A percentile compares a stretch with the other conserved stretches of the same genome.
These are phyloP conservation scores for Chenopodium album DNA, from an alignment of 148 eudicot species.

Conservation along the genomic window DNA sequence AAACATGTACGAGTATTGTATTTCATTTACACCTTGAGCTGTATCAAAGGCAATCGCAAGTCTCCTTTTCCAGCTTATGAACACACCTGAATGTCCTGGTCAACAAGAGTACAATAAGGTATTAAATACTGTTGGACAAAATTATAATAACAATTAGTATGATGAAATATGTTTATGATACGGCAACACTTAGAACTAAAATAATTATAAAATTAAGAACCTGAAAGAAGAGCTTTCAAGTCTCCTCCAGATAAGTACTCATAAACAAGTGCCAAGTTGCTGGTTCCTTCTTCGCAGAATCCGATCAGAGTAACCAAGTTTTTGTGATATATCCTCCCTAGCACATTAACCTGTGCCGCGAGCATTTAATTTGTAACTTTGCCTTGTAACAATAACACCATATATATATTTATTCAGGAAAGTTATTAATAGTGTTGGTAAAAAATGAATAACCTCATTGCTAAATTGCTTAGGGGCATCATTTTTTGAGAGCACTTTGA, in stretches of 20 bases:
- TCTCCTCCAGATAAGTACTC: constrained; percentile 51
- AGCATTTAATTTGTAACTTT: background rate
- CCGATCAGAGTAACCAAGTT: constrained; percentile 48
- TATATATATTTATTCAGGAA: too few relatives aligned
- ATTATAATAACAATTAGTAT: background rate
- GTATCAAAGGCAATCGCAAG: constrained; percentile 43
- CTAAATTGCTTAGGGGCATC: constrained; percentile 35
- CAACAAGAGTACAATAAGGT: background rate
- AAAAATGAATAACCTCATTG: constrained; percentile 30
- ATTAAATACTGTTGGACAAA: background rate
- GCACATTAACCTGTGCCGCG: constrained; percentile 32
- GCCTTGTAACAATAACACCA: background rate
- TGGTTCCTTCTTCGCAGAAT: constrained; percentile 40
- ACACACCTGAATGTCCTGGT: constrained; percentile 15
- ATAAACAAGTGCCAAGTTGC: constrained; percentile 39
- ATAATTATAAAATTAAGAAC: background rate
- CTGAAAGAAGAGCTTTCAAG: constrained; percentile 38
- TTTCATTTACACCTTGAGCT: constrained; percentile 38
- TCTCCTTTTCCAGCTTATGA: constrained; percentile 46
- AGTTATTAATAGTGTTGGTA: too few relatives aligned
- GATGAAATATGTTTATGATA: background rate
- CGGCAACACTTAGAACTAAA: background rate
- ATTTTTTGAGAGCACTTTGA: constrained; percentile 28
- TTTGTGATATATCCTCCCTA: constrained; percentile 38
- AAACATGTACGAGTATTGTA: too few relatives aligned